Percentiles rank a stretch among this genome's conserved stretches.
phyloP scores from a whole-genome alignment of 371 early-diverging fungal species.

The Circinella umbellata region DNA sequence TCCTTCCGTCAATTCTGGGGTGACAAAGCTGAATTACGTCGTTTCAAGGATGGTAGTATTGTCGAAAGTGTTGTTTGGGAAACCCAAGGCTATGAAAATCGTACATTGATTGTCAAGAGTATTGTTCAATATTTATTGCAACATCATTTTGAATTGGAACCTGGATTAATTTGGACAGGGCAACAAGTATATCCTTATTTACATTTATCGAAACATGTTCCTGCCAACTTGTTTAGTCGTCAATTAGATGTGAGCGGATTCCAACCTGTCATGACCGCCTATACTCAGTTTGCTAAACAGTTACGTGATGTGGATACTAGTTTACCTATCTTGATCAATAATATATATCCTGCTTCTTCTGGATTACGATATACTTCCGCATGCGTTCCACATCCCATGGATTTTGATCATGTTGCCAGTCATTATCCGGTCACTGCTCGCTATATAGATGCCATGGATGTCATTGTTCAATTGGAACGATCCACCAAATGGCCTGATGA shows the following conservation, averaged over 20 bases:
- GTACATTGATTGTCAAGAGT: slow-evolving; percentile 78
- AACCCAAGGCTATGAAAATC: slow-evolving; percentile 70
- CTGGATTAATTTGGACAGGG: slow-evolving; percentile 68
- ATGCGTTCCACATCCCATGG: slow-evolving; percentile 79
- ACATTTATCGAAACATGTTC: slow-evolving; percentile 51
- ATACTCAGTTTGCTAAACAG: slow-evolving; percentile 70
- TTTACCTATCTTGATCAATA: slow-evolving; percentile 80
- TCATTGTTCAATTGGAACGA: slow-evolving; percentile 83
- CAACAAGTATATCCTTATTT: slow-evolving; percentile 69
- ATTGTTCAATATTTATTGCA: slow-evolving; percentile 80
- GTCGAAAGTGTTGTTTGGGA: slow-evolving; percentile 84
- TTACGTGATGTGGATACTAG: slow-evolving; percentile 68
- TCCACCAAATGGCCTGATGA: slow-evolving; percentile 93
- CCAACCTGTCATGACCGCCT: slow-evolving; percentile 76
- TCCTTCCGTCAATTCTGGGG: slow-evolving; percentile 88
- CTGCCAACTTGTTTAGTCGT: slow-evolving; percentile 54
- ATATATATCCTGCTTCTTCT: slow-evolving; percentile 68
- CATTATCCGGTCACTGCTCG: slow-evolving; percentile 57
- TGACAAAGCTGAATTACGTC: slow-evolving; percentile 77
- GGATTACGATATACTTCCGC: slow-evolving; percentile 79
- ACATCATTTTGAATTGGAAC: slow-evolving; percentile 65
- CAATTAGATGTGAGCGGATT: slow-evolving; percentile 60
- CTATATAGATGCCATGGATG: slow-evolving; percentile 76
- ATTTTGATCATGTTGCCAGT: slow-evolving; percentile 40
- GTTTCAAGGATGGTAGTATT: slow-evolving; percentile 90